Base-by-base conservation (phyloP, 2,329 filamentous ascomycete genomes). In the Fusarium transvaalense region DNA sequence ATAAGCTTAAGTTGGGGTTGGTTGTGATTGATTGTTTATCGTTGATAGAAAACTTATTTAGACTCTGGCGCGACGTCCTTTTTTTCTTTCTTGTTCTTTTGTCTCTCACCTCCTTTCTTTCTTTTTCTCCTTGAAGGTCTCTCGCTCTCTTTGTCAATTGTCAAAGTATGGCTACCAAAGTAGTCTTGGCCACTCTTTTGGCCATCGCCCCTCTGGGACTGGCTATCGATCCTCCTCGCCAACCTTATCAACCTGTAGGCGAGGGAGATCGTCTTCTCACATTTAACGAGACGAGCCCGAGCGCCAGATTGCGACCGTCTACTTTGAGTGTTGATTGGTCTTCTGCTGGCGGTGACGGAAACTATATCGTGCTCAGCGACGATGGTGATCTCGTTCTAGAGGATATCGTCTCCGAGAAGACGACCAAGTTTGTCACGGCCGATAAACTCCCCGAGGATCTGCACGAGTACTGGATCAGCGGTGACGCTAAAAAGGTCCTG, bases 401-500 rank as follows among this genome's bases (percentile, higher is more conserved):
- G 72, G 88, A 90, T 71, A 86, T 91, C 51, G 83, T 86, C 38
- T 88, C 86, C 0, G 85, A 85, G 42, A 81, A 85, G 13, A 84
- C 80, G 32, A 82, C 82, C 25, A 86, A 84, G 0, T 89, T 91
- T 60, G 82, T 91, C 7, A 78, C 85, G 3, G 84, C 86, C 4
- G 84, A 86, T 61, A 80, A 86, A 62, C 82, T 91, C 3, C 88
- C 88, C 0, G 77, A 80, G 3, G 83, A 84, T 52, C 81, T 86
- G 61, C 79, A 80, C 63, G 85, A 88, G 42, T 91, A 88, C 76
- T 88, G 83, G 79, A 88, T 92, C 67, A 88, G 86, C 39, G 78
- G 86, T 3, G 88, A 90, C 71, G 81, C 85, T 9, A 83, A 82
- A 23, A 84, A 84, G 54, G 83, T 92, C 1, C 78, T 92, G 19